phyloP scores from a whole-genome alignment of 306 rosid genomes.

The Rosa multiflora region DNA sequence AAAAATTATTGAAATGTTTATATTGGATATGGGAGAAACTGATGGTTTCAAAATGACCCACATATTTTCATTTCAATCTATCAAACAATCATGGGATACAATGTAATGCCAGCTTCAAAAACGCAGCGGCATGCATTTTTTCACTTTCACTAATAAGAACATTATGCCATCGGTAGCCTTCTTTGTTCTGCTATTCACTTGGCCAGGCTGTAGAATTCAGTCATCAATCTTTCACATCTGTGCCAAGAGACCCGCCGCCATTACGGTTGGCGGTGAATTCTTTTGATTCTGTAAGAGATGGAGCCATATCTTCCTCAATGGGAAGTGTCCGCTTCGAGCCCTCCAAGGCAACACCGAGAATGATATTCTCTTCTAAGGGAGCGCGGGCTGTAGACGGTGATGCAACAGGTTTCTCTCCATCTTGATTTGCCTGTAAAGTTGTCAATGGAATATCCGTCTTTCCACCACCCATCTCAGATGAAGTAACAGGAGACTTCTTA shows the following conservation, averaged over 20 bases:
- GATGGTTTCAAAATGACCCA: not conserved
- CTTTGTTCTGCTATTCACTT: constrained; percentile 39
- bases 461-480: constrained; percentile 40
- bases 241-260: constrained; percentile 48
- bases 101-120: constrained; percentile 60
- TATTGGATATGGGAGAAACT: constrained; percentile 4
- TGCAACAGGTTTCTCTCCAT: constrained; percentile 49
- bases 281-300: constrained; percentile 53
- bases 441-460: constrained; percentile 37
- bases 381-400: constrained; percentile 40
- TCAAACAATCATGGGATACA: constrained; percentile 24
- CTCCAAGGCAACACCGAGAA: constrained; percentile 94
- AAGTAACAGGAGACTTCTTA: constrained; percentile 35
- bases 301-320: constrained; percentile 62
- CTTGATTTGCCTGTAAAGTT: constrained; percentile 51
- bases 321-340: constrained; percentile 96
- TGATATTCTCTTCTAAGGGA: constrained; percentile 77
- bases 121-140: constrained; percentile 50
- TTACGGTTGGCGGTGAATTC: constrained; percentile 56
- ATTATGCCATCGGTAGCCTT: constrained; percentile 23
- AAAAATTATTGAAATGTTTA: not conserved
- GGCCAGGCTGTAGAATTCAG: constrained; percentile 40
- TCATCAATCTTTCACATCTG: constrained; percentile 59
- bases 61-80: not conserved
- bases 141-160: constrained; percentile 20